Evolutionary conservation across 2,329 filamentous ascomycete species (phyloP), one percentile per base, ranked within the genome.

Genomic region (Sporothrix euskadiensis): DNA sequence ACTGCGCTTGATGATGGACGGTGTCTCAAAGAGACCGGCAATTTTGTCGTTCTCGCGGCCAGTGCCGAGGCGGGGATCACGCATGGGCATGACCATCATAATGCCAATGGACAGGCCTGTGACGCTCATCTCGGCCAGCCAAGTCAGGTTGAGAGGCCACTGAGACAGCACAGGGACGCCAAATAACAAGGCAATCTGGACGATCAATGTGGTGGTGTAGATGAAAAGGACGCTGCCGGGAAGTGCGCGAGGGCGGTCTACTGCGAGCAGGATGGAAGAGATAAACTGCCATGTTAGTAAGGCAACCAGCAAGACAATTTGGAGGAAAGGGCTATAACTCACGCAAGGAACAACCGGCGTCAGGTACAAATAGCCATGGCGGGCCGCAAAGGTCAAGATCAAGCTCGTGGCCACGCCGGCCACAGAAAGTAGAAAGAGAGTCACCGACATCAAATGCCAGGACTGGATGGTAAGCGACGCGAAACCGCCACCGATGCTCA

Each of bases 51-150:
- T 39, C 2, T 73, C 72, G 0, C 86, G 87, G 9, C 85, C 80
- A 3, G 79, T 82, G 26, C 86, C 82, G 4, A 90, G 79, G 0
- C 79, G 79, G 0, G 89, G 88, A 73, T 92, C 86, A 30, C 92
- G 86, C 76, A 94, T 82, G 7, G 92, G 92, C 91, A 94, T 94
- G 32, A 85, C 82, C 14, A 93, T 79, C 68, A 93, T 87, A 16
- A 88, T 76, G 2, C 84, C 56, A 7, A 90, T 82, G 1, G 85
- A 85, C 5, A 81, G 75, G 6, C 87, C 75, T 0, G 87, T 83
- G 19, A 85, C 78, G 10, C 80, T 76, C 4, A 86, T 74, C 73
- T 81, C 76, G 77, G 79, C 76, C 0, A 76, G 59, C 80, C 78
- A 80, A 9, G 76, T 68, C 10, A 78, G 57, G 32, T 75, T 57